A percentile compares a stretch with the other conserved stretches of the same genome.
These are phyloP conservation scores for Suhomyces taliae DNA, from an alignment of 1,139 yeast species.

Conservation along the genomic window DNA sequence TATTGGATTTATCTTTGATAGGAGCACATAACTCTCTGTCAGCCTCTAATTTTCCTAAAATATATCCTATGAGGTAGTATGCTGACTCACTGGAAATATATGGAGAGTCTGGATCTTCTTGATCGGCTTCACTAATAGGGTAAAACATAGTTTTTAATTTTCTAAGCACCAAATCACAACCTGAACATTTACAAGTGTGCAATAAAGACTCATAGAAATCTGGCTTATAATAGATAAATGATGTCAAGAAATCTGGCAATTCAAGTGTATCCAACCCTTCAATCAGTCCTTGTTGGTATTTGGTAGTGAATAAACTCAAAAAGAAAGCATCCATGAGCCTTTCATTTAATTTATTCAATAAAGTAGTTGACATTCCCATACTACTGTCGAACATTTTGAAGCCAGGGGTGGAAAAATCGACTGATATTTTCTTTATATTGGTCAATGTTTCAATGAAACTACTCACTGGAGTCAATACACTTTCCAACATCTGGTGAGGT, in stretches of 20 bases:
- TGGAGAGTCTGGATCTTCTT: neutral
- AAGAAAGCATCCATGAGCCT: slow-evolving; percentile 40
- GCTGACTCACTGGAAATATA: slow-evolving; percentile 29
- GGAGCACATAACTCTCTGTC: slow-evolving; percentile 44
- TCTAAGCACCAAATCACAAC: slow-evolving; percentile 33
- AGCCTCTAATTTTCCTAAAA: slow-evolving; percentile 38
- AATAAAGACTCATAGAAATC: slow-evolving; percentile 37
- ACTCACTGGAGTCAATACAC: slow-evolving; percentile 35
- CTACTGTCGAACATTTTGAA: slow-evolving; percentile 41
- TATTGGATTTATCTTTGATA: slow-evolving; percentile 28
- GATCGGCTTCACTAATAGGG: slow-evolving; percentile 21
- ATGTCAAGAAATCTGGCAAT: slow-evolving; percentile 40
- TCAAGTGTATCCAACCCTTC: slow-evolving; percentile 28
- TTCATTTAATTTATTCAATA: slow-evolving; percentile 36
- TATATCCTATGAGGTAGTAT: slow-evolving; percentile 36
- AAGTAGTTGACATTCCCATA: slow-evolving; percentile 30
- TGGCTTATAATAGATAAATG: slow-evolving; percentile 42
- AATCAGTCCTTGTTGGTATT: slow-evolving; percentile 3
- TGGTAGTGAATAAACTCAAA: slow-evolving; percentile 22
- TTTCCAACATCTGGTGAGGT: slow-evolving; percentile 38
- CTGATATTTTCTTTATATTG: slow-evolving; percentile 24
- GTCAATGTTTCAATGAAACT: slow-evolving; percentile 27
- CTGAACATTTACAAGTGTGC: slow-evolving; percentile 40
- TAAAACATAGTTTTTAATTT: slow-evolving; percentile 24
- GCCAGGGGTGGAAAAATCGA: slow-evolving; percentile 41